Evolutionary conservation across 495 filamentous ascomycete genomes (phyloP).

Genomic region (Trichoderma reesei): DNA sequence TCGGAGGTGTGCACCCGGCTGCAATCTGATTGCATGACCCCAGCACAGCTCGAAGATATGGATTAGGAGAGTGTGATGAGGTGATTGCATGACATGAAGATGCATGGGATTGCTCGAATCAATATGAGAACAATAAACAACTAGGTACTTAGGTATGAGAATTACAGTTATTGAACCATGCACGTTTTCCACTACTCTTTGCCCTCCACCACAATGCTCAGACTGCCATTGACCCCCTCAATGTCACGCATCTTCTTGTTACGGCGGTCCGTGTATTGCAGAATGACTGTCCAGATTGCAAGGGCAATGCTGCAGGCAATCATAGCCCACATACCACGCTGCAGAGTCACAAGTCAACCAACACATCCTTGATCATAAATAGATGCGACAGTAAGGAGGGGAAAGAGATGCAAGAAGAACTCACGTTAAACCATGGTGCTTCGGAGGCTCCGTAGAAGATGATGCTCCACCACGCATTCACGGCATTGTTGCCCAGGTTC

Average conservation of each 20-base stretch:
- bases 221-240: not conserved
- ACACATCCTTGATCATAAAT: not conserved
- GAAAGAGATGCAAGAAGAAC: conserved; percentile 11
- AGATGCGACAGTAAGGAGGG: not conserved
- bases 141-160: too few relatives aligned
- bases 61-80: too few relatives aligned
- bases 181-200: not conserved
- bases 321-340: conserved; percentile 52
- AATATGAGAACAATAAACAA: too few relatives aligned
- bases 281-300: conserved; percentile 37
- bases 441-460: conserved; percentile 51
- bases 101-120: too few relatives aligned
- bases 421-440: conserved; percentile 48
- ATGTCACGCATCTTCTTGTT: conserved; percentile 20
- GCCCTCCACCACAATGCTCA: not conserved
- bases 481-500: conserved; percentile 48
- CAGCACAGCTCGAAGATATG: too few relatives aligned
- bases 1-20: too few relatives aligned
- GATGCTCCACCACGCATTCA: conserved; percentile 56
- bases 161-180: too few relatives aligned
- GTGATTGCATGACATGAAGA: too few relatives aligned
- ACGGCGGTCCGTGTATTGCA: conserved; percentile 30
- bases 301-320: conserved; percentile 43
- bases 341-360: not conserved
- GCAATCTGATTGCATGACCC: too few relatives aligned